phyloP scores from a whole-genome alignment of 1,139 yeast genomes.

The Hyphopichia pseudoburtonii region DNA sequence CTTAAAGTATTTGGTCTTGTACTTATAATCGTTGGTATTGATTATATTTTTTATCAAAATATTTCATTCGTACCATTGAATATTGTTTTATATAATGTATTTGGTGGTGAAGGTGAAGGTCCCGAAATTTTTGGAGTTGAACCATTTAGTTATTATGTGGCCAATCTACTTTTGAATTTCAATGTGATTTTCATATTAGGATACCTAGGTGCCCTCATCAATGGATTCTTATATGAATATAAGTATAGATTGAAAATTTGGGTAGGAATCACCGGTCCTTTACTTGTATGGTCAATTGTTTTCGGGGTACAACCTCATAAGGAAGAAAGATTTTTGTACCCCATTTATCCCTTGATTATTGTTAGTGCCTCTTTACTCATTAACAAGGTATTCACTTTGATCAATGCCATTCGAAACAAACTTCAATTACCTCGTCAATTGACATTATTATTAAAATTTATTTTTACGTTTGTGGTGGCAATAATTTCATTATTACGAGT shows the following conservation, averaged over 20 bases:
- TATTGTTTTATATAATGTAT: conserved; percentile 80
- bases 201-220: conserved; percentile 32
- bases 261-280: conserved; percentile 24
- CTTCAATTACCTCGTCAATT: background rate
- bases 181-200: conserved; percentile 55
- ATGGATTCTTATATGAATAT: conserved; percentile 15
- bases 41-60: conserved; percentile 61
- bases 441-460: conserved; percentile 5
- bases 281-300: conserved; percentile 64
- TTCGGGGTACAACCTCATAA: conserved; percentile 84
- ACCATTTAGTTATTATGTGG: conserved; percentile 71
- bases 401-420: background rate
- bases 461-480: conserved; percentile 14
- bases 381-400: conserved; percentile 20
- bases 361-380: conserved; percentile 61
- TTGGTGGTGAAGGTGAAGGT: conserved; percentile 71
- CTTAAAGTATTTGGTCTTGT: conserved; percentile 27
- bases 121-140: conserved; percentile 92
- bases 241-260: conserved; percentile 11
- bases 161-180: conserved; percentile 74
- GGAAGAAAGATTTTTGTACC: conserved; percentile 89
- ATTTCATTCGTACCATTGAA: conserved; percentile 73
- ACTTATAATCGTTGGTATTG: conserved; percentile 44
- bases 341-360: conserved; percentile 70
- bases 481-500: conserved; percentile 42